Conservation (phyloP, 805 yeast species). For the Vanderwaltozyma yarrowii region DNA sequence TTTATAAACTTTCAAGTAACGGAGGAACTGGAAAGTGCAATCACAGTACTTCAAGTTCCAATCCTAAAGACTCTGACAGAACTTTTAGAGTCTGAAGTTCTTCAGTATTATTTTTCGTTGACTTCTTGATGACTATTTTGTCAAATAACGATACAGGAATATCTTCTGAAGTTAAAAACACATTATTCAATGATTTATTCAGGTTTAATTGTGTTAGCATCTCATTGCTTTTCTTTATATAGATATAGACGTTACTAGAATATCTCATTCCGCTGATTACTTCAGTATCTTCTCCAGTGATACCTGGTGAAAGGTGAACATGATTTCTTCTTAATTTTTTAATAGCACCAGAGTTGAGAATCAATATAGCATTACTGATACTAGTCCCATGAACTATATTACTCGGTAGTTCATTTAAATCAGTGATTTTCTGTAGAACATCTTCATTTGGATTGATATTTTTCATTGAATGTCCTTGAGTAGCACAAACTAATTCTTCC, state of each 20-base stretch:
- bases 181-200: constrained; percentile 62
- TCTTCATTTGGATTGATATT: constrained; percentile 32
- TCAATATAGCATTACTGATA: constrained; percentile 34
- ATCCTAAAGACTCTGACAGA: constrained; percentile 3
- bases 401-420: constrained; percentile 35
- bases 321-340: constrained; percentile 69
- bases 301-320: constrained; percentile 68
- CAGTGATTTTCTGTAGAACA: constrained; percentile 32
- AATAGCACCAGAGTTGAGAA: constrained; percentile 47
- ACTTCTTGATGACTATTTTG: constrained; percentile 11
- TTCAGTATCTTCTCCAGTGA: constrained; percentile 32
- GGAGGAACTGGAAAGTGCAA: too few relatives aligned
- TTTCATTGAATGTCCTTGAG: constrained; percentile 80
- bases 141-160: constrained; percentile 19
- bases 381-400: constrained; percentile 77
- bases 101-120: background rate
- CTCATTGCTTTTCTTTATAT: constrained; percentile 45
- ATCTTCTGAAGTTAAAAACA: constrained; percentile 57
- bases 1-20: background rate
- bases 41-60: constrained; percentile 1
- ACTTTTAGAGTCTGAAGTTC: constrained; percentile 1
- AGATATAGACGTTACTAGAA: constrained; percentile 46
- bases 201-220: constrained; percentile 32
- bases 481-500: constrained; percentile 56
- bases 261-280: constrained; percentile 68